These are phyloP conservation scores for Quercus wislizeni DNA, from an alignment of 306 rosid species.

Conservation along the genomic window DNA sequence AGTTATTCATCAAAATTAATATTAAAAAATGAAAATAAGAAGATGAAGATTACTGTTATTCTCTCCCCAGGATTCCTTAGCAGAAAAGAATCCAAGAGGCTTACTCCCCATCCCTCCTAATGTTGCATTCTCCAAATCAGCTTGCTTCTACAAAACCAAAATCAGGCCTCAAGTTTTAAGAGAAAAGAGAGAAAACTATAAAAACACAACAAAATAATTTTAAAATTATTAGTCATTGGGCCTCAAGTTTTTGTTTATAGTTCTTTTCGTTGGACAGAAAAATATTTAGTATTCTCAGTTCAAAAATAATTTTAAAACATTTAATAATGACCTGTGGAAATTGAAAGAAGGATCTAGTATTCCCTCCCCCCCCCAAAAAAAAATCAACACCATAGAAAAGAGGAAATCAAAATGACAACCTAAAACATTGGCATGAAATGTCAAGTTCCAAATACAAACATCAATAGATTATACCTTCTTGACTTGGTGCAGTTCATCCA, in stretches of 20 bases:
- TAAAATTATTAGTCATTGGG: too few species aligned
- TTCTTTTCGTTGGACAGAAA: too few species aligned
- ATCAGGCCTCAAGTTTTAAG: background rate
- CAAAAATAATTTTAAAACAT: too few species aligned
- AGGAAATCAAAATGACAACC: background rate
- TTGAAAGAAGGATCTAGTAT: too few species aligned
- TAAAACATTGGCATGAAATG: background rate
- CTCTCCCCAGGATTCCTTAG: background rate
- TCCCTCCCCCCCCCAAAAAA: background rate
- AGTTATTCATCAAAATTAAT: too few species aligned
- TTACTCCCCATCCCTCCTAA: background rate
- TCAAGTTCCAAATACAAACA: background rate
- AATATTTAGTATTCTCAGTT: too few species aligned
- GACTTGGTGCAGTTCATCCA: background rate
- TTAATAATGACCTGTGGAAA: too few species aligned
- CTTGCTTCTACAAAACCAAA: background rate
- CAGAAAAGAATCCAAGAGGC: background rate
- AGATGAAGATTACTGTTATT: background rate
- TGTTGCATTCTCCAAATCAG: background rate
- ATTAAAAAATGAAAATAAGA: too few species aligned
- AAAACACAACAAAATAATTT: too few species aligned
- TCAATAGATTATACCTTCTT: constrained; percentile 8
- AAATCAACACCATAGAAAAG: background rate
- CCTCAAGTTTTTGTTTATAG: too few species aligned
- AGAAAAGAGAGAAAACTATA: too few species aligned